Evolutionary conservation across 805 yeast species (phyloP).

Genomic region (Myxozyma nipponensis): DNA sequence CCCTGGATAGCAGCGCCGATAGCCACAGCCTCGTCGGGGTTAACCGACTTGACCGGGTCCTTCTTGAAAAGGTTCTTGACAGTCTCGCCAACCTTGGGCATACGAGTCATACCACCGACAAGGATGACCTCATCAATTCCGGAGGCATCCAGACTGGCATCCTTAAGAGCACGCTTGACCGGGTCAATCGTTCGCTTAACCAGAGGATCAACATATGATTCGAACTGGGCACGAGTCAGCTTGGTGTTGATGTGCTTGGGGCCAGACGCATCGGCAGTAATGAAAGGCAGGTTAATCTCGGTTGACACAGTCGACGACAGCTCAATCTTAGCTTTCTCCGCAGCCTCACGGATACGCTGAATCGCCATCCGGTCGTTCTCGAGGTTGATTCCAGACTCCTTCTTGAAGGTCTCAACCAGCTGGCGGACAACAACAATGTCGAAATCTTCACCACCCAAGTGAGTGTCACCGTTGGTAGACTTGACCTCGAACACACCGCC

Average conservation of each 20-base stretch:
- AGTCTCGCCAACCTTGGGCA: slow-evolving; percentile 80
- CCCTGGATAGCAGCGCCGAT: slow-evolving; percentile 98
- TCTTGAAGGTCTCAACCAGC: slow-evolving; percentile 73
- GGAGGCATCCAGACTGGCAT: slow-evolving; percentile 63
- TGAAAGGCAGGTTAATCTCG: slow-evolving; percentile 75
- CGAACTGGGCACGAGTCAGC: slow-evolving; percentile 64
- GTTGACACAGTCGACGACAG: slow-evolving; percentile 70
- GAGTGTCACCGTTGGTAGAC: slow-evolving; percentile 95
- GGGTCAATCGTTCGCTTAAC: slow-evolving; percentile 72
- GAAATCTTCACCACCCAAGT: slow-evolving; percentile 90
- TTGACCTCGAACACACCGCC: slow-evolving; percentile 97
- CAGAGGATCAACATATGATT: slow-evolving; percentile 61
- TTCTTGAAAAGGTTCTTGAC: slow-evolving; percentile 74
- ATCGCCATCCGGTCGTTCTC: slow-evolving; percentile 67
- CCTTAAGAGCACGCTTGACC: slow-evolving; percentile 76
- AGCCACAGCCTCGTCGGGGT: slow-evolving; percentile 93
- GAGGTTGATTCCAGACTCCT: slow-evolving; percentile 65
- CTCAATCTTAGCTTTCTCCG: slow-evolving; percentile 87
- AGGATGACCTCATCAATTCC: slow-evolving; percentile 76
- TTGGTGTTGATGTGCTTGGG: slow-evolving; percentile 74
- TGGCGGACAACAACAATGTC: slow-evolving; percentile 83
- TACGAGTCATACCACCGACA: slow-evolving; percentile 89
- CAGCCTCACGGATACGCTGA: slow-evolving; percentile 83
- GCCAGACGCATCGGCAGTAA: slow-evolving; percentile 81
- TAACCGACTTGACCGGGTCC: slow-evolving; percentile 85